Percentiles rank a stretch among this genome's conserved stretches.
Conservation (phyloP, 169 alveolate species). For the Perkinsus marinus region DNA sequence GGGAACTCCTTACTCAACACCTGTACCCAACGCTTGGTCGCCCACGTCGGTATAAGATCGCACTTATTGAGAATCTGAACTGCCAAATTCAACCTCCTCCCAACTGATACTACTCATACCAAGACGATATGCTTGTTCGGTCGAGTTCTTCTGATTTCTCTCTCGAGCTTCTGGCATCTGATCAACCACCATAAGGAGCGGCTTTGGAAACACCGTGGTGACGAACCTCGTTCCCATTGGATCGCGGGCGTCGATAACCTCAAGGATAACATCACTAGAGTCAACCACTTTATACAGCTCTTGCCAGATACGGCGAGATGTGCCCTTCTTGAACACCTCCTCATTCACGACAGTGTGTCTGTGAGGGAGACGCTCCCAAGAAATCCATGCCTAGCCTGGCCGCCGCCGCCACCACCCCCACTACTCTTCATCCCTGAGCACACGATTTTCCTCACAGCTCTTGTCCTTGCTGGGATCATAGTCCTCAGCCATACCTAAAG, state of each 20-base stretch:
- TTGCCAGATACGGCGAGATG: conserved; percentile 85
- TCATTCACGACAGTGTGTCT: conserved; percentile 35
- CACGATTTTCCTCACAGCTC: not conserved
- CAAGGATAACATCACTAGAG: conserved; percentile 91
- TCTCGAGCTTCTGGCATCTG: conserved; percentile 66
- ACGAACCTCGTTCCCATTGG: conserved; percentile 94
- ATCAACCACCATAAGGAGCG: not conserved
- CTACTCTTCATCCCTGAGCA: not conserved
- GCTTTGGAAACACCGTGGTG: too few species aligned
- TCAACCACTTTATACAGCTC: conserved; percentile 98
- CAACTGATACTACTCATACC: too few species aligned
- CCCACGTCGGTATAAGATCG: conserved; percentile 98
- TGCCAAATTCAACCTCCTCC: too few species aligned
- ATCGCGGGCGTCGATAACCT: conserved; percentile 96
- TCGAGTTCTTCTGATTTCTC: conserved; percentile 72
- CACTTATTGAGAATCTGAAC: conserved; percentile 52
- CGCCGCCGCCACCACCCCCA: too few species aligned
- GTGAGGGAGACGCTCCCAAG: too few species aligned
- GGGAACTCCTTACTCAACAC: conserved; percentile 82
- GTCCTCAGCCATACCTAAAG: not conserved
- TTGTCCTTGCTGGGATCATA: conserved; percentile 15
- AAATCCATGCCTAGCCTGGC: too few species aligned
- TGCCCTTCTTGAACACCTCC: conserved; percentile 77
- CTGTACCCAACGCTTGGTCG: conserved; percentile 87
- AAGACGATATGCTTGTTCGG: conserved; percentile 88